These are phyloP conservation scores for Cylindrodendrum hubeiense DNA, from an alignment of 2,329 filamentous ascomycete species.

Conservation along the genomic window DNA sequence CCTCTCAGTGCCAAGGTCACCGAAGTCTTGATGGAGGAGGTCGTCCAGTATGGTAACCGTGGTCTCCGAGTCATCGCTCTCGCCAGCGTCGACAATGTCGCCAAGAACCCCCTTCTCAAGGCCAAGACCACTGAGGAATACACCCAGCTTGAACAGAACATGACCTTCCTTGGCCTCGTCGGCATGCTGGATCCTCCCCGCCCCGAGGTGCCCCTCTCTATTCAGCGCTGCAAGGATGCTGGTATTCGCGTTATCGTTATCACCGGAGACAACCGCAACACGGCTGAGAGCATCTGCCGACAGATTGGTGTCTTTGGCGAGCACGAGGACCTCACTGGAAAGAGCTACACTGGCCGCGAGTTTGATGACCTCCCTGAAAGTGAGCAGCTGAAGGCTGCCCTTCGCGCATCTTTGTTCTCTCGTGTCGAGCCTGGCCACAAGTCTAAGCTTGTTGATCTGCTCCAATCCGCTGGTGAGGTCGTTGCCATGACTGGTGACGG, in stretches of 20 bases:
- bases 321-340: constrained; percentile 85
- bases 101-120: constrained; percentile 75
- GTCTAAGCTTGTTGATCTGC: constrained; percentile 95
- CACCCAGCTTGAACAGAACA: constrained; percentile 87
- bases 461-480: constrained; percentile 92
- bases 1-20: constrained; percentile 77
- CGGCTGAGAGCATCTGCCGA: constrained; percentile 96
- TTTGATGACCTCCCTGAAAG: constrained; percentile 86
- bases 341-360: constrained; percentile 95
- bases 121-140: constrained; percentile 91
- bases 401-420: constrained; percentile 91
- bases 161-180: constrained; percentile 93
- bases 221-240: constrained; percentile 89
- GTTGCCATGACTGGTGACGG: constrained; percentile 99
- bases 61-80: constrained; percentile 96
- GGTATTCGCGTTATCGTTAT: constrained; percentile 98
- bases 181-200: constrained; percentile 98
- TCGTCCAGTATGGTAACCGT: constrained; percentile 90
- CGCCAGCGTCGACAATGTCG: constrained; percentile 84
- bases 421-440: constrained; percentile 97
- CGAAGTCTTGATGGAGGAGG: constrained; percentile 79
- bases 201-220: constrained; percentile 88
- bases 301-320: constrained; percentile 93
- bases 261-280: constrained; percentile 97
- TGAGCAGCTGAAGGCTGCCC: constrained; percentile 87